Percentiles rank a stretch among this genome's conserved stretches.
These are phyloP conservation scores for Torulaspora quercuum DNA, from an alignment of 805 yeast genomes.

Conservation along the genomic window DNA sequence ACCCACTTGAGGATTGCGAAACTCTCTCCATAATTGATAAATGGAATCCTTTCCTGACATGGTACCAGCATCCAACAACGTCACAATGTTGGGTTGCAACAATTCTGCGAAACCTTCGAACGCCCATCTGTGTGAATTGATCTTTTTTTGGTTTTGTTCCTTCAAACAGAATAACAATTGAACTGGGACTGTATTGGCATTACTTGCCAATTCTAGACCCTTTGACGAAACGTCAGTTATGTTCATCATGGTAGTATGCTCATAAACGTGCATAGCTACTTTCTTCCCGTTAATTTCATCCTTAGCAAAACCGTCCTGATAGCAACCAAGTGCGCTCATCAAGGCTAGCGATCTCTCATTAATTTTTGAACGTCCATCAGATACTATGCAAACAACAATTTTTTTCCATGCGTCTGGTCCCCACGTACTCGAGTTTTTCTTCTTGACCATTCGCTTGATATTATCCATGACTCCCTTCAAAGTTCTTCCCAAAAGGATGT, in stretches of 20 bases:
- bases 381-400: slow-evolving; percentile 81
- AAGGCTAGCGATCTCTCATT: slow-evolving; percentile 75
- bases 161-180: slow-evolving; percentile 87
- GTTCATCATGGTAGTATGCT: slow-evolving; percentile 89
- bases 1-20: slow-evolving; percentile 74
- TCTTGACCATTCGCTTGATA: slow-evolving; percentile 65
- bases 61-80: slow-evolving; percentile 91
- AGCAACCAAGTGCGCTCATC: slow-evolving; percentile 82
- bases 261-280: slow-evolving; percentile 86
- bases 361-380: slow-evolving; percentile 87
- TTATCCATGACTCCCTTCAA: slow-evolving; percentile 88
- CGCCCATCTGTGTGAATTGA: slow-evolving; percentile 96
- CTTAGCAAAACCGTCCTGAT: slow-evolving; percentile 94
- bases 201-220: slow-evolving; percentile 52
- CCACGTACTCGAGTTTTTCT: slow-evolving; percentile 72
- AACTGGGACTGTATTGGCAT: slow-evolving; percentile 64
- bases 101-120: slow-evolving; percentile 87
- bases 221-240: slow-evolving; percentile 62
- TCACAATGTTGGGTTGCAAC: slow-evolving; percentile 76
- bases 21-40: slow-evolving; percentile 86
- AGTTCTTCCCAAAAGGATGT: slow-evolving; percentile 75
- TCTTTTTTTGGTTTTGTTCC: slow-evolving; percentile 83
- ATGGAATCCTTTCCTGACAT: slow-evolving; percentile 81
- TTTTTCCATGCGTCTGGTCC: slow-evolving; percentile 96
- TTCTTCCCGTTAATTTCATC: slow-evolving; percentile 78